Evolutionary conservation across 2,329 filamentous ascomycete species (phyloP).

Genomic region (Aspergillus floridensis): DNA sequence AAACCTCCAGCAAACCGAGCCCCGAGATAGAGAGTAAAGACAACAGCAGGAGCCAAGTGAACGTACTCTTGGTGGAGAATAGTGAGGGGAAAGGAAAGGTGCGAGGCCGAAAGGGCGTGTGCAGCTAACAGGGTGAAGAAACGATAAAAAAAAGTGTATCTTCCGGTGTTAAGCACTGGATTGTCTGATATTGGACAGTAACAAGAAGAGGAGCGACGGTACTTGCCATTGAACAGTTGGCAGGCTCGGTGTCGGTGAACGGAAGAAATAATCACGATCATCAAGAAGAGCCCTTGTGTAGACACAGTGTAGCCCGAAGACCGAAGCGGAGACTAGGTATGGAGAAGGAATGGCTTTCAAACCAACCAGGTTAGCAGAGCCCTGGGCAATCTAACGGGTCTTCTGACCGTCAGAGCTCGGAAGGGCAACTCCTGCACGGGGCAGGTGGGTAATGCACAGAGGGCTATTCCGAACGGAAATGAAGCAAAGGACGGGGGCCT

Average conservation of each 20-base stretch:
- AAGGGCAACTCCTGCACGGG: constrained; percentile 12
- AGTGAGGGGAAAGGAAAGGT: not conserved
- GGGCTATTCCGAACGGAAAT: constrained; percentile 13
- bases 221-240: not conserved
- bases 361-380: constrained; percentile 9
- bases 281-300: constrained; percentile 3
- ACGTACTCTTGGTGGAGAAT: constrained; percentile 2
- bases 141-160: too few species aligned
- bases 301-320: constrained; percentile 4
- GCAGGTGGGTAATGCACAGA: constrained; percentile 12
- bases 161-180: not conserved
- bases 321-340: constrained; percentile 9
- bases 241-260: not conserved
- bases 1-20: not conserved
- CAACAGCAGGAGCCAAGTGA: not conserved
- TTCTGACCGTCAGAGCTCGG: constrained; percentile 7
- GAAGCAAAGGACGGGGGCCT: constrained; percentile 11
- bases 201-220: not conserved
- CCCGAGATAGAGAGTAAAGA: not conserved
- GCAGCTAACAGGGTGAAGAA: not conserved
- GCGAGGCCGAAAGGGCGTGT: not conserved
- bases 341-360: constrained; percentile 11
- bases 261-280: not conserved
- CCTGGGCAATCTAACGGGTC: constrained; percentile 5
- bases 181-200: not conserved